Evolutionary conservation across 225 moss, liverwort and hornwort genomes (phyloP).

Genomic region (Neckera pumila): DNA sequence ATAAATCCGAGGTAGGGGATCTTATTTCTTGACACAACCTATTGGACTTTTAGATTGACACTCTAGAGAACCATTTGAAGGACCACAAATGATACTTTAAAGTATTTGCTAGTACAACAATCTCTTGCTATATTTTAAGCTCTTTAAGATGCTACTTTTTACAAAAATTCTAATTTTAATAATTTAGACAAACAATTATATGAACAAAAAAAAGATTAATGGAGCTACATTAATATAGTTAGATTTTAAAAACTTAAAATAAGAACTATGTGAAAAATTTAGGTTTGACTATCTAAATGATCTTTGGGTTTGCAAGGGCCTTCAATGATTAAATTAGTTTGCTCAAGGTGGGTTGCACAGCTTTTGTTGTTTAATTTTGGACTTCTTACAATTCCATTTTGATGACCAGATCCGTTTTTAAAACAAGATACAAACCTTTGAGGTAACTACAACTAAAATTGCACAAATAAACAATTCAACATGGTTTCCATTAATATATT

Average conservation of each 20-base stretch:
- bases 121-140: neutral
- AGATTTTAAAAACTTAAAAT: neutral
- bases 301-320: neutral
- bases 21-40: neutral
- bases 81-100: neutral
- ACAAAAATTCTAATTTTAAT: too few relatives aligned
- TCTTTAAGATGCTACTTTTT: neutral
- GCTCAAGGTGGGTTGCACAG: too few relatives aligned
- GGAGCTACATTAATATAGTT: neutral
- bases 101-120: accelerated
- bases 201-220: neutral
- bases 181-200: neutral
- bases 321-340: neutral
- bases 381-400: too few relatives aligned
- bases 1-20: accelerated
- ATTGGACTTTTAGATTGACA: accelerated
- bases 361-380: too few relatives aligned
- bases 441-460: too few relatives aligned
- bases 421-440: neutral
- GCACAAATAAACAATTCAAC: too few relatives aligned
- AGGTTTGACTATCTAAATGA: neutral
- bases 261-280: neutral
- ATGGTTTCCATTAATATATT: too few relatives aligned
- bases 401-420: neutral
- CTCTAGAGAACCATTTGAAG: neutral